Base-by-base conservation (phyloP, 1,284 basidiomycete species). In the Puccinia coronata region DNA sequence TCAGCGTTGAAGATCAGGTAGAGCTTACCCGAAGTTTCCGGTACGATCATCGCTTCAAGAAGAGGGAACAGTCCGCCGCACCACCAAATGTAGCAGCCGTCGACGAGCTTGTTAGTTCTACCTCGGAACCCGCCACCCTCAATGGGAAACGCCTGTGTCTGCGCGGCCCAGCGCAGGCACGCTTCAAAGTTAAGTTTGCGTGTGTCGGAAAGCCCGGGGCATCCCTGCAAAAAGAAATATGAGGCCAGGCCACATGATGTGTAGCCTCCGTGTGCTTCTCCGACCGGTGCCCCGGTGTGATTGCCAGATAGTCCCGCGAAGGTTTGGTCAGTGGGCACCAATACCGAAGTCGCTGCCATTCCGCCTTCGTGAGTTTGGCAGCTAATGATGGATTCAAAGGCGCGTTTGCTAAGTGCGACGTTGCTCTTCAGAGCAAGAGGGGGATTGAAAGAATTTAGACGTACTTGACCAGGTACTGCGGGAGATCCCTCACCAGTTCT, bases 11-110 rank as follows among this genome's bases (percentile, higher is more conserved):
- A n/a, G 16, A 41, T 11, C 23, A 28, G 47, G 14, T 39, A 25
- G 20, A 41, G 16, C 47, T 12, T 25, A 74, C 72, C 72, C 4
- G 73, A 61, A 49, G 6, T 36, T 12, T 61, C 86, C 23, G 67
- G 23, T 34, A 90, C 90, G 0, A 92, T 86, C 20, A 92, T 84
- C 28, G 87, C 91, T 76, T 93, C 92, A 0, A 97, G 87, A 14
- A 98, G 87, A 0, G 90, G 89, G 85, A 97, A 93, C 23, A 92
- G 90, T 0, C 96, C 96, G 1, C 93, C 96, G 36, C 96, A 93
- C 92, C 95, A 99, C 97, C 97, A 99, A 39, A 93, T 92, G 87
- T 99, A 99, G 87, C 96, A 99, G 2, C 96, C 97, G 85, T 99
- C 97, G 0, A 99, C 96, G 16, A 99, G 90, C 87, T 99, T 99